Conservation (phyloP, 2,329 filamentous ascomycete genomes). For the Fusarium piperis region DNA sequence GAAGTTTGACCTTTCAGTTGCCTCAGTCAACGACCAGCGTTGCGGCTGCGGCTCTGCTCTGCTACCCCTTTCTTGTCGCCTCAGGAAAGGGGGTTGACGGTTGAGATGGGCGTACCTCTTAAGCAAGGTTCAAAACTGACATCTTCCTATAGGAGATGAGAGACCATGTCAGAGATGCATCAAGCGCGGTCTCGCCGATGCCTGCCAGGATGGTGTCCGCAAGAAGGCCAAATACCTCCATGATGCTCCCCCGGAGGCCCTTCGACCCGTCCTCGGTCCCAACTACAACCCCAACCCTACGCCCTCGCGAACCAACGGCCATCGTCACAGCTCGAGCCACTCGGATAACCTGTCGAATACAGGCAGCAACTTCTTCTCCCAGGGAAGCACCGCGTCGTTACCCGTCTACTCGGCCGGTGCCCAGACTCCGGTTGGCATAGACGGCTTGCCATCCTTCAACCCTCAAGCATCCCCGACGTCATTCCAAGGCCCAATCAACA, state of each 20-base stretch:
- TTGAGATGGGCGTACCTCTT: slow-evolving; percentile 4
- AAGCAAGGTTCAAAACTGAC: slow-evolving; percentile 29
- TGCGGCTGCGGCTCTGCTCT: slow-evolving; percentile 3
- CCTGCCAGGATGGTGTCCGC: slow-evolving; percentile 93
- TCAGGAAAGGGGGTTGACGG: background rate
- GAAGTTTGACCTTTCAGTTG: slow-evolving; percentile 21
- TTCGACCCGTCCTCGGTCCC: slow-evolving; percentile 84
- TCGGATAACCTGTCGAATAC: slow-evolving; percentile 58
- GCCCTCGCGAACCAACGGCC: slow-evolving; percentile 56
- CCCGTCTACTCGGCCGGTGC: slow-evolving; percentile 59
- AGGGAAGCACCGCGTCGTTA: slow-evolving; percentile 57
- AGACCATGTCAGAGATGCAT: slow-evolving; percentile 93
- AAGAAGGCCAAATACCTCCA: slow-evolving; percentile 99
- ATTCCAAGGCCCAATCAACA: slow-evolving; percentile 67
- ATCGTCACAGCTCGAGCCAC: slow-evolving; percentile 59
- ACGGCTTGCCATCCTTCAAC: slow-evolving; percentile 62
- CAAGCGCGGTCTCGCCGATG: slow-evolving; percentile 89
- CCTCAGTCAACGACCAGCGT: background rate
- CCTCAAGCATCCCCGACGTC: slow-evolving; percentile 78
- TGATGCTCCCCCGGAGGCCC: slow-evolving; percentile 88
- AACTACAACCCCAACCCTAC: slow-evolving; percentile 70
- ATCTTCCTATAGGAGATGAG: slow-evolving; percentile 77
- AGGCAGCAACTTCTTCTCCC: slow-evolving; percentile 59
- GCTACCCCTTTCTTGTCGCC: background rate
- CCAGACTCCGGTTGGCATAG: slow-evolving; percentile 59